phyloP scores from a whole-genome alignment of 495 filamentous ascomycete genomes.

The Aspergillus asperescens region DNA sequence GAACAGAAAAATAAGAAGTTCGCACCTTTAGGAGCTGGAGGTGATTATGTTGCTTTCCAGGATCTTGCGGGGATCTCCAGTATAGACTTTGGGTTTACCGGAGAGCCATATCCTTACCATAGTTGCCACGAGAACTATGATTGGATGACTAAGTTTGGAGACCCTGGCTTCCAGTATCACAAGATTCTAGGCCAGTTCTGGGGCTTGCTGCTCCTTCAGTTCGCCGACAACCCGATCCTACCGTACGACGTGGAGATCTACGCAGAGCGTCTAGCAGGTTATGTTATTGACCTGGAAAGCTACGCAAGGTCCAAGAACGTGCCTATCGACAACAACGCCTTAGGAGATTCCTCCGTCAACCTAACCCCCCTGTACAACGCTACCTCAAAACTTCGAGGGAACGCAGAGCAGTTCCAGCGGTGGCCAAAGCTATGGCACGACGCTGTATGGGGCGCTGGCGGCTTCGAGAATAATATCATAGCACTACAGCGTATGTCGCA shows the following conservation, averaged over 20 bases:
- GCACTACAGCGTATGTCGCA: slow-evolving; percentile 59
- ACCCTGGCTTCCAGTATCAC: slow-evolving; percentile 82
- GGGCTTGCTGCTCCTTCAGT: slow-evolving; percentile 76
- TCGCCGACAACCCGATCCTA: slow-evolving; percentile 71
- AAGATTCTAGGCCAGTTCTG: slow-evolving; percentile 71
- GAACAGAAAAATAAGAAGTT: slow-evolving; percentile 53
- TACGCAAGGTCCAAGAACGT: slow-evolving; percentile 56
- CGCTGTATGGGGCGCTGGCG: slow-evolving; percentile 56
- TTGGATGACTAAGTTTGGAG: slow-evolving; percentile 73
- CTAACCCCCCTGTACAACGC: slow-evolving; percentile 57
- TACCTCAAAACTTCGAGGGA: slow-evolving; percentile 49
- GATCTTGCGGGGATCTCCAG: slow-evolving; percentile 88
- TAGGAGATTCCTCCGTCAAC: slow-evolving; percentile 37
- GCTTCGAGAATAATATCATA: slow-evolving; percentile 63
- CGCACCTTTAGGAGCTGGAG: slow-evolving; percentile 68
- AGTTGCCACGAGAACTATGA: slow-evolving; percentile 87
- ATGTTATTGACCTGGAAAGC: slow-evolving; percentile 59
- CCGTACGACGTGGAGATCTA: slow-evolving; percentile 83
- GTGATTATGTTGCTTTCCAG: slow-evolving; percentile 90
- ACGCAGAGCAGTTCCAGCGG: slow-evolving; percentile 59
- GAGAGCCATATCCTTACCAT: slow-evolving; percentile 65
- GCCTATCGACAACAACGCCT: slow-evolving; percentile 29
- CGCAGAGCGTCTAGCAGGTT: slow-evolving; percentile 52
- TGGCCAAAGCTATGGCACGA: slow-evolving; percentile 73
- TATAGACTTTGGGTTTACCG: slow-evolving; percentile 77